Percentiles rank a stretch among this genome's conserved stretches.
Conservation (phyloP, 2,329 filamentous ascomycete genomes). For the Passalora sequoiae region DNA sequence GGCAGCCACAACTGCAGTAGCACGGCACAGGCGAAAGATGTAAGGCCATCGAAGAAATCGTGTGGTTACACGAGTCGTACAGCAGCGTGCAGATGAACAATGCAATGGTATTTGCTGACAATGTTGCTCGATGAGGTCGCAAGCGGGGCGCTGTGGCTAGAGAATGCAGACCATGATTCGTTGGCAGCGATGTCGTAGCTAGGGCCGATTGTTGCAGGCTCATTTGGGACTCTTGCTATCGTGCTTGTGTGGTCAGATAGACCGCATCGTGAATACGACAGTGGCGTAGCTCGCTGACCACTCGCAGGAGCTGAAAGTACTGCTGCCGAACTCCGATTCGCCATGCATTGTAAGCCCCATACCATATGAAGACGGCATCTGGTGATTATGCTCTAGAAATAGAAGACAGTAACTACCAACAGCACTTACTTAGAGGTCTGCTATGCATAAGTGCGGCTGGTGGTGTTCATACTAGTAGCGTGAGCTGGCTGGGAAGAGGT, state of each 20-base stretch:
- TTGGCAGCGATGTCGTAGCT: background rate
- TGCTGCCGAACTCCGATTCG: background rate
- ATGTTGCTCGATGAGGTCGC: conserved; percentile 1
- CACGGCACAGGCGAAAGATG: background rate
- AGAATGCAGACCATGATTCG: background rate
- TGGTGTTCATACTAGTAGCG: no score
- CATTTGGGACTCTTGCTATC: background rate
- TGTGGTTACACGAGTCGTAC: background rate
- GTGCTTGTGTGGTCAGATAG: background rate
- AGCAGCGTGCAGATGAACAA: background rate
- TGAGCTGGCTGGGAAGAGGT: no score
- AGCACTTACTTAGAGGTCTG: no score
- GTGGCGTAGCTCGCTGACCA: conserved; percentile 1
- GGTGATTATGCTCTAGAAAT: no score
- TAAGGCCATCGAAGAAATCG: background rate
- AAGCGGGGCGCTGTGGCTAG: background rate
- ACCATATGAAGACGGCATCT: background rate
- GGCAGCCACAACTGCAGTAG: background rate
- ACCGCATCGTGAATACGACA: background rate
- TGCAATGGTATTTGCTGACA: conserved; percentile 1
- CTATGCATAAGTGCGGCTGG: no score
- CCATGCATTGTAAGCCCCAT: background rate
- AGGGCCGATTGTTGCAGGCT: background rate
- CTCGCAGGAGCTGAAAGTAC: no score
- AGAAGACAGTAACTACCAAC: no score